Conservation (phyloP, 345 rosid genomes). For the Leavenworthia alabamica region DNA sequence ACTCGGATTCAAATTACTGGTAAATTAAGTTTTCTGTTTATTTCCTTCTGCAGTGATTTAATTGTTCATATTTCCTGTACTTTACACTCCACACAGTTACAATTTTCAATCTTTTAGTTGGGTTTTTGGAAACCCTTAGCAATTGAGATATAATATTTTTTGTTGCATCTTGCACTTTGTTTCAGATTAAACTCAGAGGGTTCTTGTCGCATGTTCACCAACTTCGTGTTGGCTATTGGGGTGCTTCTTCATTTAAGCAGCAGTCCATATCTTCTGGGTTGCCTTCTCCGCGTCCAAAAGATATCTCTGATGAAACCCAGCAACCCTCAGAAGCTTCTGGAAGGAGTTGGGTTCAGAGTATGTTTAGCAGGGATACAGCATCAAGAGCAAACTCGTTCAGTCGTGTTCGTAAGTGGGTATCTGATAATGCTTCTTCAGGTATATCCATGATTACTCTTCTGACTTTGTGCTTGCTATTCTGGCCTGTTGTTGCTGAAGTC, state of each 20-base stretch:
- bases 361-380: constrained; percentile 88
- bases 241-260: constrained; percentile 63
- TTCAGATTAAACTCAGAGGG: constrained; percentile 92
- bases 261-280: constrained; percentile 58
- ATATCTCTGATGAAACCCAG: constrained; percentile 60
- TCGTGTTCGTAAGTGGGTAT: constrained; percentile 77
- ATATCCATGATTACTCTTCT: constrained; percentile 22
- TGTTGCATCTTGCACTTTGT: constrained; percentile 16
- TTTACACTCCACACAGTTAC: not conserved
- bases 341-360: constrained; percentile 99
- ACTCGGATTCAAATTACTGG: constrained; percentile 77
- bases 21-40: constrained; percentile 37
- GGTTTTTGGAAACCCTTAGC: constrained; percentile 4
- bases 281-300: constrained; percentile 82
- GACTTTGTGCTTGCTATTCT: constrained; percentile 8
- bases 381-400: constrained; percentile 66
- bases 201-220: constrained; percentile 91
- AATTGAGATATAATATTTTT: not conserved
- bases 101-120: not conserved
- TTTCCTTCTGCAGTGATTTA: constrained; percentile 4
- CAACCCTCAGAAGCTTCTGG: constrained; percentile 96
- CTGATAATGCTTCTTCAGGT: constrained; percentile 71
- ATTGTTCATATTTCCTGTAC: not conserved
- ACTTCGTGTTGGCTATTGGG: constrained; percentile 91
- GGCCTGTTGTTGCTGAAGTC: constrained; percentile 6